phyloP scores from a whole-genome alignment of 495 filamentous ascomycete genomes.

The Aspergillus homomorphus region DNA sequence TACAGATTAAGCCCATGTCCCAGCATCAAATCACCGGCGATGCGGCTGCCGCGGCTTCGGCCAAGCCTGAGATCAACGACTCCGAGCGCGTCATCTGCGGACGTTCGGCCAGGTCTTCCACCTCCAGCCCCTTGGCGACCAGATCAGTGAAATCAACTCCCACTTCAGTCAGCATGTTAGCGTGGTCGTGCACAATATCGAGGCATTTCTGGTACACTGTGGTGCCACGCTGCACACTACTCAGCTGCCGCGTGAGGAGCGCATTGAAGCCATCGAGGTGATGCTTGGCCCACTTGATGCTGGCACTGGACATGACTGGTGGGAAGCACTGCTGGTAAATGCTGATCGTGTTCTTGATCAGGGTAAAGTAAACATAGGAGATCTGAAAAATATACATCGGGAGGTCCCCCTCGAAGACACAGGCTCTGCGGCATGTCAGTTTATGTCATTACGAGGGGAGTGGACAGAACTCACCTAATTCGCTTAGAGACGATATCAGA shows the following conservation, averaged over 20 bases:
- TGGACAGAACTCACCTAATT: constrained; percentile 60
- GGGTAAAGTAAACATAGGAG: constrained; percentile 93
- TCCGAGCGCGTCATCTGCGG: constrained; percentile 28
- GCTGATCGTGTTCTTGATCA: constrained; percentile 85
- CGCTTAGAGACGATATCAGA: constrained; percentile 72
- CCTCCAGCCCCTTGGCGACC: constrained; percentile 44
- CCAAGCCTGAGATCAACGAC: constrained; percentile 24
- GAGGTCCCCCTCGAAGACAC: constrained; percentile 89
- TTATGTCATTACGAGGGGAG: background rate
- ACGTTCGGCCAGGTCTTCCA: constrained; percentile 24
- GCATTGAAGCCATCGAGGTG: constrained; percentile 86
- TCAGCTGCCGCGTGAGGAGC: constrained; percentile 76
- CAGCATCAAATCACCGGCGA: background rate
- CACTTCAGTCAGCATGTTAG: constrained; percentile 73
- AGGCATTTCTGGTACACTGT: constrained; percentile 80
- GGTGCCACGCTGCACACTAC: constrained; percentile 66
- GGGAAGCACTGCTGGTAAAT: constrained; percentile 91
- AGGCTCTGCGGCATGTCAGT: constrained; percentile 60
- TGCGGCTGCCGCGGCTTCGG: constrained; percentile 15
- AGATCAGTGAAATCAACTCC: constrained; percentile 86
- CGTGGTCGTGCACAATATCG: constrained; percentile 76
- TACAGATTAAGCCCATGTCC: background rate
- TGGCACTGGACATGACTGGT: constrained; percentile 78
- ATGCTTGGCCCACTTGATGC: constrained; percentile 94
- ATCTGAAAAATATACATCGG: constrained; percentile 91